A percentile compares a stretch with the other conserved stretches of the same genome.
phyloP scores from a whole-genome alignment of 805 yeast species.

The Candida piceae region DNA sequence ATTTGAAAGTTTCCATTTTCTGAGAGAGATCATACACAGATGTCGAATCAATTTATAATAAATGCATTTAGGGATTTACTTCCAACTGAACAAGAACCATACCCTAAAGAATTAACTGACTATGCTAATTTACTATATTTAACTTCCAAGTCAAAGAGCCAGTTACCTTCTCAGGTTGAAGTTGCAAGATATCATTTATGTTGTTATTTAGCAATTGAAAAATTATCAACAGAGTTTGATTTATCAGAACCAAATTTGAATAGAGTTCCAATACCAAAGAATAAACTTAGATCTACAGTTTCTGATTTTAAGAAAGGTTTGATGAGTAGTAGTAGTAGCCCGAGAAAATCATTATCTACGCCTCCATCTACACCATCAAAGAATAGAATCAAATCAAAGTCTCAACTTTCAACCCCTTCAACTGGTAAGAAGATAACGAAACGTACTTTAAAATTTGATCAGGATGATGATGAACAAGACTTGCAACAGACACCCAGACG shows the following conservation, averaged over 20 bases:
- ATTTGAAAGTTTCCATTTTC: too few relatives aligned
- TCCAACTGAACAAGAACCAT: slow-evolving; percentile 41
- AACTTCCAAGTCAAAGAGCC: slow-evolving; percentile 45
- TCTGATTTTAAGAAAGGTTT: slow-evolving; percentile 39
- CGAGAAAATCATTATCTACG: not conserved
- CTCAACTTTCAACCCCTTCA: not conserved
- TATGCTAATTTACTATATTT: slow-evolving; percentile 43
- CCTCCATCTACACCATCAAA: slow-evolving; percentile 18
- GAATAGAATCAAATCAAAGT: not conserved
- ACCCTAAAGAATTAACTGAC: slow-evolving; percentile 37
- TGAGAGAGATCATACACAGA: too few relatives aligned
- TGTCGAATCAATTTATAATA: slow-evolving; percentile 29
- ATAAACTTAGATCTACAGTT: slow-evolving; percentile 36
- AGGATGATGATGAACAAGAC: not conserved
- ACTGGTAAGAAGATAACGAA: too few relatives aligned
- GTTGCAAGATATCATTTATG: slow-evolving; percentile 65
- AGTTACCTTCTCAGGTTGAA: slow-evolving; percentile 49
- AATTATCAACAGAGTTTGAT: slow-evolving; percentile 36
- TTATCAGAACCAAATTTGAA: slow-evolving; percentile 46
- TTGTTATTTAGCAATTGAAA: slow-evolving; percentile 56
- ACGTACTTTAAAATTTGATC: too few relatives aligned
- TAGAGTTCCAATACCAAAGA: slow-evolving; percentile 54
- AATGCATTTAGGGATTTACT: slow-evolving; percentile 44
- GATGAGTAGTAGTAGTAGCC: slow-evolving; percentile 28
- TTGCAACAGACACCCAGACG: not conserved